Base-by-base conservation (phyloP, 2,329 filamentous ascomycete genomes). In the Trichoderma atroviride region DNA sequence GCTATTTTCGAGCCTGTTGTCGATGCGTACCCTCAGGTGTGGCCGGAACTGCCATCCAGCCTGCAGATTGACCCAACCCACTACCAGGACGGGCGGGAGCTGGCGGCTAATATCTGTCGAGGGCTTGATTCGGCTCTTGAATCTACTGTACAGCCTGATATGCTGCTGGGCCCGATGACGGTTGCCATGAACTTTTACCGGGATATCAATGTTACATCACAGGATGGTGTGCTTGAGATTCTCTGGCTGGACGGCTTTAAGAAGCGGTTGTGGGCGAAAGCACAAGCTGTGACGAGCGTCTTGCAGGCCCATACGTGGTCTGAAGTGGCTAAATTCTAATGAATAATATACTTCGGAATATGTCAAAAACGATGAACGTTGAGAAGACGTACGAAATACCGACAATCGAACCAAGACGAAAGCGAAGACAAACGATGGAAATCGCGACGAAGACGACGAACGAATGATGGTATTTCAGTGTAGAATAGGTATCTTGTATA, bases 91-190 rank as follows among this genome's bases (percentile, higher is more conserved):
- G 81, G 80, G 1, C 79, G 80, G 22, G 79, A 82, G 62, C 76
- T 85, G 40, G 85, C 85, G 0, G 81, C 79, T 10, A 81, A 83
- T 66, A 82, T 87, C 19, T 87, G 86, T 72, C 81, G 85, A 52
- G 81, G 82, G 3, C 75, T 88, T 5, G 86, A 87, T 70, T 83
- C 80, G 56, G 81, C 81, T 0, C 77, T 87, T 5, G 76, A 74
- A 7, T 77, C 75, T 3, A 83, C 81, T 1, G 78, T 78, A 16
- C 83, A 86, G 76, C 84, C 84, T 1, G 84, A 86, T 70, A 71
- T 85, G 72, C 72, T 86, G 19, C 74, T 79, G 10, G 79, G 79
- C 13, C 83, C 84, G 4, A 78, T 86, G 75, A 78, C 75, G 9
- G 78, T 83, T 16, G 83, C 81, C 0, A 75, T 81, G 71, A 75